Percentiles rank a stretch among this genome's conserved stretches.
Conservation (phyloP, 2,329 filamentous ascomycete genomes). For the Seiridium unicorne region DNA sequence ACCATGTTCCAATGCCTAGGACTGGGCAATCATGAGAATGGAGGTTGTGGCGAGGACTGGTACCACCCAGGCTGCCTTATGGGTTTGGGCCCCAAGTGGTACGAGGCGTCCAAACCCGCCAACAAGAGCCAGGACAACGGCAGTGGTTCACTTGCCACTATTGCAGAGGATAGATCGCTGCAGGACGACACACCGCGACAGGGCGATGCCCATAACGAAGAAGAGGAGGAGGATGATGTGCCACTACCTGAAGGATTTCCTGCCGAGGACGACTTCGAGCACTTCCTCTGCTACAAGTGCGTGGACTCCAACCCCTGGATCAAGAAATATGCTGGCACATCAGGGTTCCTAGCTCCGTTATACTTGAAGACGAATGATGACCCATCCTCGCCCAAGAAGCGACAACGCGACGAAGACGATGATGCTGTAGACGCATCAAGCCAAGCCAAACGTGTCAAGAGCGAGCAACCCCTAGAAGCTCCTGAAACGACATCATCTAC, state of each 20-base stretch:
- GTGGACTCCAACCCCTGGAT: constrained; percentile 88
- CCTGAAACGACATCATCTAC: constrained; percentile 8
- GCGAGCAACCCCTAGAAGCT: constrained; percentile 28
- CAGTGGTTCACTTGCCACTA: constrained; percentile 40
- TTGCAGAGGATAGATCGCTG: constrained; percentile 41
- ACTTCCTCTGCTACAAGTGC: constrained; percentile 93
- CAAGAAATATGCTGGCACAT: constrained; percentile 77
- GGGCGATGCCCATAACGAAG: constrained; percentile 23
- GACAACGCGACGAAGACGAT: constrained; percentile 59
- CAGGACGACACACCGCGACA: constrained; percentile 17
- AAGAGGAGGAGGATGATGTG: constrained; percentile 55
- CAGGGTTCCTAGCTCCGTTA: constrained; percentile 77
- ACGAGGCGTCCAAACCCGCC: constrained; percentile 48
- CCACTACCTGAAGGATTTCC: constrained; percentile 86
- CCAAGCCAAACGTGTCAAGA: constrained; percentile 52
- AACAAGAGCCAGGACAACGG: constrained; percentile 13
- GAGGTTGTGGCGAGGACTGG: constrained; percentile 96
- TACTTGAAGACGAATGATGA: constrained; percentile 38
- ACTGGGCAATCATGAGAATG: constrained; percentile 73
- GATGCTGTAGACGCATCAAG: constrained; percentile 30
- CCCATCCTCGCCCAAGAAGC: constrained; percentile 52
- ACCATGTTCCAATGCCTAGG: constrained; percentile 98
- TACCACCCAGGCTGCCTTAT: constrained; percentile 93
- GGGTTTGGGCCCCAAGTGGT: constrained; percentile 74
- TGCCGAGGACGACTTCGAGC: constrained; percentile 82